phyloP scores from a whole-genome alignment of 129 eudicot genomes.

The Saussurea involucrata region DNA sequence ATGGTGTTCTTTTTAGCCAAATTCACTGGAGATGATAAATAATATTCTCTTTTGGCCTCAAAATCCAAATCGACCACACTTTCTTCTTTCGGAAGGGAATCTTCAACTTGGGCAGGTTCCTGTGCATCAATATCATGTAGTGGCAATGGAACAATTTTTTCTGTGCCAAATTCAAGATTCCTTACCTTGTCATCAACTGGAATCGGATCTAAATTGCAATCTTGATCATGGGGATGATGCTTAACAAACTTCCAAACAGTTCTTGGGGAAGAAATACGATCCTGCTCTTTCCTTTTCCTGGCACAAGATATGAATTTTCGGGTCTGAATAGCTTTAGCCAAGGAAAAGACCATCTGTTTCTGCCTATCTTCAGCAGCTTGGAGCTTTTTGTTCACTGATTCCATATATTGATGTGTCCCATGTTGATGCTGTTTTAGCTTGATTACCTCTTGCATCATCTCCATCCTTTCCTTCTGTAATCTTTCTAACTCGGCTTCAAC shows the following conservation, averaged over 20 bases:
- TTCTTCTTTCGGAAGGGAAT: slow-evolving; percentile 32
- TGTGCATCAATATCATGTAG: slow-evolving; percentile 18
- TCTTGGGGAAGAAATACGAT: slow-evolving; percentile 41
- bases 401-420: slow-evolving; percentile 57
- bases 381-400: slow-evolving; percentile 54
- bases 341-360: slow-evolving; percentile 74
- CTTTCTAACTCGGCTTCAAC: slow-evolving; percentile 55
- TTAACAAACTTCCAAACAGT: slow-evolving; percentile 47
- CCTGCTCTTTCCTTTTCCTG: slow-evolving; percentile 34
- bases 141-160: slow-evolving; percentile 5
- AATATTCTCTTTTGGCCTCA: slow-evolving; percentile 26
- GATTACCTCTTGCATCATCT: slow-evolving; percentile 66
- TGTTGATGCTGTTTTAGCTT: slow-evolving; percentile 68
- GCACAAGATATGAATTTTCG: slow-evolving; percentile 45
- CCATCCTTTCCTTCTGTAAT: slow-evolving; percentile 54
- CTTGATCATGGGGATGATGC: slow-evolving; percentile 41
- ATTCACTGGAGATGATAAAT: slow-evolving; percentile 48
- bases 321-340: slow-evolving; percentile 65
- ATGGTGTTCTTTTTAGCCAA: slow-evolving; percentile 24
- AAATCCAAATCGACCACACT: slow-evolving; percentile 18
- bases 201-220: background rate
- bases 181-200: slow-evolving; percentile 26
- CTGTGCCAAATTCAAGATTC: slow-evolving; percentile 19
- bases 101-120: slow-evolving; percentile 19
- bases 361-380: slow-evolving; percentile 75